Conservation (phyloP, 2,329 filamentous ascomycete genomes). For the Coccinonectria pachysandricola region DNA sequence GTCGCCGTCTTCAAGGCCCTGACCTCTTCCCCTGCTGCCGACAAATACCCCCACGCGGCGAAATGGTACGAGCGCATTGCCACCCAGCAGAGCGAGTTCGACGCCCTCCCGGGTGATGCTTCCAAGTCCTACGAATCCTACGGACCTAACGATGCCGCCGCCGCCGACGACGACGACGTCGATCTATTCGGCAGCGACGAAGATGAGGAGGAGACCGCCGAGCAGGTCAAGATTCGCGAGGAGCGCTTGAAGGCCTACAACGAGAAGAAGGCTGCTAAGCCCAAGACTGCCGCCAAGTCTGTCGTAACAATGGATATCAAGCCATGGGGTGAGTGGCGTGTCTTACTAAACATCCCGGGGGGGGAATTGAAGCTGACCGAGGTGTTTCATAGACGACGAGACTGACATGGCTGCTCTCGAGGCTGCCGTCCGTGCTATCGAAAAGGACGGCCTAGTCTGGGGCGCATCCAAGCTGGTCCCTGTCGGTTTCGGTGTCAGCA, state of each 20-base stretch:
- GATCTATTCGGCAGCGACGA: conserved; percentile 91
- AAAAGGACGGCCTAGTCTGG: conserved; percentile 93
- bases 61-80: conserved; percentile 99
- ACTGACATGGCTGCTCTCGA: conserved; percentile 82
- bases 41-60: conserved; percentile 87
- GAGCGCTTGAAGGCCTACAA: conserved; percentile 87
- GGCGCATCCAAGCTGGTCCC: conserved; percentile 81
- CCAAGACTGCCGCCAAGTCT: conserved; percentile 89
- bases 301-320: conserved; percentile 94
- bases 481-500: conserved; percentile 96
- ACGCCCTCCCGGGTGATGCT: conserved; percentile 80
- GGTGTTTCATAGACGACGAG: conserved; percentile 72
- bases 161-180: conserved; percentile 56
- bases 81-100: conserved; percentile 86
- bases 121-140: conserved; percentile 83
- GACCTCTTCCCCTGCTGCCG: conserved; percentile 60
- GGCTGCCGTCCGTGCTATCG: conserved; percentile 67
- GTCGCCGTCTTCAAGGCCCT: conserved; percentile 90
- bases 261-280: conserved; percentile 93
- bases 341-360: too few species aligned
- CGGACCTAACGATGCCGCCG: conserved; percentile 57
- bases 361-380: too few species aligned
- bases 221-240: conserved; percentile 74
- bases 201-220: conserved; percentile 88
- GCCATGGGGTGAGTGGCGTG: conserved; percentile 93